These are phyloP conservation scores for Leccinellum rugosiceps DNA, from an alignment of 768 basidiomycete genomes.

Conservation along the genomic window DNA sequence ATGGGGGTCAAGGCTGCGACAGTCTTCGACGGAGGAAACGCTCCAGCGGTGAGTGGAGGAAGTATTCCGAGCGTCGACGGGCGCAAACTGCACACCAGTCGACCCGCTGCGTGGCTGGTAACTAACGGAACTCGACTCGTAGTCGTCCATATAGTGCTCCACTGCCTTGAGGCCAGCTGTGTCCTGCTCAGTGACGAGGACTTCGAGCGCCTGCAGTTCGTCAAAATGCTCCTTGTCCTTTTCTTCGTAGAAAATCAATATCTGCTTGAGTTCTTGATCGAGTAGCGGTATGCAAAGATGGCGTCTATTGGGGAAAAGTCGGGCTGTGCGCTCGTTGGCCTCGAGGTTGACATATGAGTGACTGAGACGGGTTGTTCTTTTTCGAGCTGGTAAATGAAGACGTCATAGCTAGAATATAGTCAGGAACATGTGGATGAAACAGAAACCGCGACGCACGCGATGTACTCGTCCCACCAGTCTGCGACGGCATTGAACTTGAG, in stretches of 20 bases:
- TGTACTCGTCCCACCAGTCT: slow-evolving; percentile 93
- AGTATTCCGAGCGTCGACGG: slow-evolving; percentile 7
- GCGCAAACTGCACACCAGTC: background rate
- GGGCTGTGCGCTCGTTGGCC: background rate
- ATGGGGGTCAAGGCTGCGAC: slow-evolving; percentile 34
- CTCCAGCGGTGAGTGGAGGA: slow-evolving; percentile 32
- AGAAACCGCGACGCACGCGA: slow-evolving; percentile 56
- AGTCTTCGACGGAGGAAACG: slow-evolving; percentile 45
- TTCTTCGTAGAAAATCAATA: background rate
- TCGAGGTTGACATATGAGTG: background rate
- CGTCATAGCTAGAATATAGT: slow-evolving; percentile 64
- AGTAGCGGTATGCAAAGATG: background rate
- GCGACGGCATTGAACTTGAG: slow-evolving; percentile 89
- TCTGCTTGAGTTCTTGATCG: background rate
- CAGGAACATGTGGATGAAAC: background rate
- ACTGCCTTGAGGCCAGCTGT: background rate
- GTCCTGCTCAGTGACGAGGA: background rate
- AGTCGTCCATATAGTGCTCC: slow-evolving; percentile 29
- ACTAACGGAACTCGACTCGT: slow-evolving; percentile 31
- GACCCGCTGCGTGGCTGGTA: slow-evolving; percentile 24
- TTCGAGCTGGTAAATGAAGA: slow-evolving; percentile 82
- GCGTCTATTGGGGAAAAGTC: background rate
- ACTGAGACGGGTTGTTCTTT: slow-evolving; percentile 51
- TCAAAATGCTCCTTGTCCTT: background rate
- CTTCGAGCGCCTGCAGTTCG: background rate